These are phyloP conservation scores for Phytophthora uliginosa DNA, from an alignment of 352 stramenopile genomes.

Conservation along the genomic window DNA sequence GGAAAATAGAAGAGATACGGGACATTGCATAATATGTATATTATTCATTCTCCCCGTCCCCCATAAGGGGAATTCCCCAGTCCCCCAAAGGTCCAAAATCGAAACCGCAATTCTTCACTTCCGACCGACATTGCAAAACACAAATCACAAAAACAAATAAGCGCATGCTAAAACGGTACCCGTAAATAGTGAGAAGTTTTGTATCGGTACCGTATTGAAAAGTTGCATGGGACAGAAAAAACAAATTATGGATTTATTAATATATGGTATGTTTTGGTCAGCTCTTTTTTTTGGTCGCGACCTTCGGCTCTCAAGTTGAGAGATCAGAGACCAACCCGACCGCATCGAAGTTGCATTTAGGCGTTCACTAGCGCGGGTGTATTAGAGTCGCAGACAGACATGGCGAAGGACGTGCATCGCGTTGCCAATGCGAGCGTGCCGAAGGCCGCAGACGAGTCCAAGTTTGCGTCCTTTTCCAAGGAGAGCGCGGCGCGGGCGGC, in stretches of 20 bases:
- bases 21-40: no score
- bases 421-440: constrained; percentile 36
- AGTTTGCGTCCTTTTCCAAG: constrained; percentile 53
- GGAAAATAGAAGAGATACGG: no score
- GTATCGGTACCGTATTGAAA: no score
- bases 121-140: no score
- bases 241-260: neutral
- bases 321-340: neutral
- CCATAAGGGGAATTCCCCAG: no score
- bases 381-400: constrained; percentile 18
- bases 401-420: constrained; percentile 69
- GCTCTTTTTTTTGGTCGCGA: neutral
- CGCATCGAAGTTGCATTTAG: neutral
- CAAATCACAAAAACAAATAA: no score
- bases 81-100: no score
- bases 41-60: no score
- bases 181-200: no score
- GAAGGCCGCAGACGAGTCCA: constrained; percentile 42
- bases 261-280: neutral
- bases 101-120: no score
- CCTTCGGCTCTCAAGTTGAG: neutral
- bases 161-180: no score
- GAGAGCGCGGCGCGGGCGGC: constrained; percentile 35
- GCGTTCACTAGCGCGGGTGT: neutral
- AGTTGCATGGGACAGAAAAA: no score